phyloP scores from a whole-genome alignment of 192 early-diverging fungal genomes.

The Coemansia sp. region DNA sequence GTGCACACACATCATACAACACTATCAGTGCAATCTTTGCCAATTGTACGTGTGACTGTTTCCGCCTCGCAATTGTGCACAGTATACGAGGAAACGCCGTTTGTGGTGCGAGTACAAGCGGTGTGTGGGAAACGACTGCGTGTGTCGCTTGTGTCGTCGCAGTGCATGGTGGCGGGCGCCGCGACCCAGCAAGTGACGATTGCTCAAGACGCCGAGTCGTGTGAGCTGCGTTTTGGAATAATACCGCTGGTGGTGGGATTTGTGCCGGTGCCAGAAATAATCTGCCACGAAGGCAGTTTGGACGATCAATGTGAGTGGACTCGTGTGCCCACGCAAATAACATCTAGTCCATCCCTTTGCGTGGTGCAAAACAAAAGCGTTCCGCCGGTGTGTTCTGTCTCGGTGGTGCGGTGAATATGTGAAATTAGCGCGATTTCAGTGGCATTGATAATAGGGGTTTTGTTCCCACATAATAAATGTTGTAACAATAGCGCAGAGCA shows the following conservation, averaged over 20 bases:
- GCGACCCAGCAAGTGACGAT: slow-evolving; percentile 6
- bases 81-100: slow-evolving; percentile 20
- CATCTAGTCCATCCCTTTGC: slow-evolving; percentile 4
- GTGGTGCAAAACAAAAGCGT: slow-evolving; percentile 20
- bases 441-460: neutral
- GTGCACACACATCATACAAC: neutral
- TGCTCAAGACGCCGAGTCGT: neutral
- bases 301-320: neutral
- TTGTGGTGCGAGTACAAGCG: slow-evolving; percentile 16
- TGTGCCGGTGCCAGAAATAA: slow-evolving; percentile 38
- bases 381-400: slow-evolving; percentile 33
- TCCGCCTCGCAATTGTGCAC: slow-evolving; percentile 15
- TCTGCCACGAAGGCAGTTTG: slow-evolving; percentile 22
- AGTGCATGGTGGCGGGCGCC: slow-evolving; percentile 40
- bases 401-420: slow-evolving; percentile 10
- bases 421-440: neutral
- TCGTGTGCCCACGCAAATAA: neutral
- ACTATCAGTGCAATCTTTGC: neutral
- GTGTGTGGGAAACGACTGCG: slow-evolving; percentile 7
- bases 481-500: no score
- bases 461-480: neutral
- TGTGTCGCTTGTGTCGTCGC: slow-evolving; percentile 20
- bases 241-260: slow-evolving; percentile 38
- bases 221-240: slow-evolving; percentile 11
- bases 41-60: slow-evolving; percentile 2